Base-by-base conservation (phyloP, 345 rosid genomes). In the Euphorbia pulcherrima region DNA sequence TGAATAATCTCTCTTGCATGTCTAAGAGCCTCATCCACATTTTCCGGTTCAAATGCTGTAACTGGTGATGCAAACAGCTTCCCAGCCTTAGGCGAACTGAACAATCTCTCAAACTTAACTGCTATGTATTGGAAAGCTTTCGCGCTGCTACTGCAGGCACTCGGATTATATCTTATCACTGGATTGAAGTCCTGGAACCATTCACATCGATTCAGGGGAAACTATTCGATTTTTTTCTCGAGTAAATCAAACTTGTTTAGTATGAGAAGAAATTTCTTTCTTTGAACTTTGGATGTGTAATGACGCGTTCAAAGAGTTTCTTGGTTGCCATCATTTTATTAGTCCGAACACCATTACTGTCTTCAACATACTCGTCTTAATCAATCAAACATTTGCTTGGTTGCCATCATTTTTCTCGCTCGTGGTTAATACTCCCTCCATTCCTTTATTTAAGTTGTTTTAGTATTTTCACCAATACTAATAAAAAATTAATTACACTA, bases 241-340 rank as follows among this genome's bases (percentile, higher is more conserved):
- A 67, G 23, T 44, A 33, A 7, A 7, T 33, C 7, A 33, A 80
- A 89, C 77, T 90, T 90, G 76, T 88, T 90, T 46, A 94, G 87
- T 33, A 88, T 48, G 11, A 94, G 82, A 21, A 85, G 99, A 81
- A 94, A 88, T 78, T 83, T 71, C 81, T 90, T 6, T 79, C 68
- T 52, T 83, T 74, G 23, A 90, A 84, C 71, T 67, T 68, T 8
- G 89, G 95, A 73, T 87, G 84, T 0, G 80, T 89, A 33, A 70
- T 87, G 11, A 86, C 77, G 56, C 59, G 79, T 68, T 90, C 85
- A 9, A 94, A 85, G 50, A 89, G 82, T 62, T 84, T 68, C 76
- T 71, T 89, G 91, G 84, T 90, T 20, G 85, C 88, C 58, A 94
- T 26, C 92, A 94, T 94, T 82, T 90, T 90, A 90, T 90, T 94